A percentile compares a stretch with the other conserved stretches of the same genome.
phyloP scores from a whole-genome alignment of 2,329 filamentous ascomycete genomes.

The Xylariaceae sp. region DNA sequence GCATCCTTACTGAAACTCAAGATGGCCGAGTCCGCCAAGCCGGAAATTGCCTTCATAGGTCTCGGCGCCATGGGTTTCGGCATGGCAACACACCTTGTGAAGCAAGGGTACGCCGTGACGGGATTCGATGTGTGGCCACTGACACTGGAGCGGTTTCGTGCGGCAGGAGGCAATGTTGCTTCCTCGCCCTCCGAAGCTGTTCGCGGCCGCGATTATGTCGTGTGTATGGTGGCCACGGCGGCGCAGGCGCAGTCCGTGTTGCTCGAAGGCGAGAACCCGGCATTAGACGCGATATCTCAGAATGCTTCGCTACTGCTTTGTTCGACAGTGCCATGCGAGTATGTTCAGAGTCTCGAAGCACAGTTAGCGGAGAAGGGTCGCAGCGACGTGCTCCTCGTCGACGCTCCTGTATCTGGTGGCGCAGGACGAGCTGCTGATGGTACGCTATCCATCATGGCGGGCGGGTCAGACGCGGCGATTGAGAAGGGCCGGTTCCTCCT shows the following conservation, averaged over 20 bases:
- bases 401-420: slow-evolving; percentile 76
- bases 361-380: slow-evolving; percentile 63
- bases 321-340: slow-evolving; percentile 73
- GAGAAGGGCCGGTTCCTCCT: slow-evolving; percentile 65
- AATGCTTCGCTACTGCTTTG: slow-evolving; percentile 70
- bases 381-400: slow-evolving; percentile 70
- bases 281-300: slow-evolving; percentile 56
- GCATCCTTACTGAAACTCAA: neutral
- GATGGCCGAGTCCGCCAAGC: slow-evolving; percentile 43
- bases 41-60: slow-evolving; percentile 70
- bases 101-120: slow-evolving; percentile 69
- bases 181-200: slow-evolving; percentile 68
- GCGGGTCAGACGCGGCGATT: slow-evolving; percentile 63
- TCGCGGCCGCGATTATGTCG: slow-evolving; percentile 63
- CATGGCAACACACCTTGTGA: slow-evolving; percentile 78
- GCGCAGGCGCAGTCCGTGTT: slow-evolving; percentile 71
- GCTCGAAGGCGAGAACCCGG: slow-evolving; percentile 64
- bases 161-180: slow-evolving; percentile 66
- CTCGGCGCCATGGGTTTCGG: slow-evolving; percentile 84
- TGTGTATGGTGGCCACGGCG: slow-evolving; percentile 79
- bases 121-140: slow-evolving; percentile 76
- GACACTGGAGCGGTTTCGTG: slow-evolving; percentile 69
- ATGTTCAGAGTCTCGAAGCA: slow-evolving; percentile 65
- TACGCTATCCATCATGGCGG: slow-evolving; percentile 78
- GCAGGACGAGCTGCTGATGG: slow-evolving; percentile 72